A percentile compares a stretch with the other conserved stretches of the same genome.
phyloP scores from a whole-genome alignment of 1,139 yeast genomes.

The Debaryomyces psychrophilus region DNA sequence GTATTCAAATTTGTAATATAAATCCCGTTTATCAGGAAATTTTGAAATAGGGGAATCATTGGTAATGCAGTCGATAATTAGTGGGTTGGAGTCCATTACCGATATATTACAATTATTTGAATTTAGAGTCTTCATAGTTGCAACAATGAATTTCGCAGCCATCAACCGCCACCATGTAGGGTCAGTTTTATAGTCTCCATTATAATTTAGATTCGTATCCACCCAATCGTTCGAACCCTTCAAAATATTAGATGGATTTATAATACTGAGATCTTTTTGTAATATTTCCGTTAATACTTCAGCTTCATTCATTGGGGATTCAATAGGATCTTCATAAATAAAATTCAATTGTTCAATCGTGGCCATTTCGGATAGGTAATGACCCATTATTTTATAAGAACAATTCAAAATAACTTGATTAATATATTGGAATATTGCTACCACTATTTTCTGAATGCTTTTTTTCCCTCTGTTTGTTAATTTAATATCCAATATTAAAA shows the following conservation, averaged over 20 bases:
- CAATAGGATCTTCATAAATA: constrained; percentile 35
- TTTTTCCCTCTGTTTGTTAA: constrained; percentile 47
- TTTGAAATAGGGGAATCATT: not conserved
- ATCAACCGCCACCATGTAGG: constrained; percentile 4
- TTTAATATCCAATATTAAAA: constrained; percentile 48
- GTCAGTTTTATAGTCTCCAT: constrained; percentile 39
- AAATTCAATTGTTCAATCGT: constrained; percentile 49
- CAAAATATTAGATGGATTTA: constrained; percentile 40
- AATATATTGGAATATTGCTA: constrained; percentile 29
- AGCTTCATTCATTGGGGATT: constrained; percentile 50
- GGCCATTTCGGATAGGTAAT: constrained; percentile 45
- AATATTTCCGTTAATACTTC: constrained; percentile 39
- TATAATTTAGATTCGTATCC: constrained; percentile 26
- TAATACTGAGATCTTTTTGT: constrained; percentile 30
- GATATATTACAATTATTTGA: constrained; percentile 30
- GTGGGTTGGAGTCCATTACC: not conserved
- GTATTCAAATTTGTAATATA: constrained; percentile 24
- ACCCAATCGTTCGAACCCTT: constrained; percentile 38
- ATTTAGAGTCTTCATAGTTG: constrained; percentile 27
- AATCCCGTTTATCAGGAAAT: constrained; percentile 14
- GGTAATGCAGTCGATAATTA: not conserved
- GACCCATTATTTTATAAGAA: constrained; percentile 11
- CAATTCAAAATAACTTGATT: constrained; percentile 16
- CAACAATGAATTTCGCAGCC: constrained; percentile 27
- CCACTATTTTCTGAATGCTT: constrained; percentile 30